These are phyloP conservation scores for Gynostemma pentaphyllum DNA, from an alignment of 306 rosid species.

Conservation along the genomic window DNA sequence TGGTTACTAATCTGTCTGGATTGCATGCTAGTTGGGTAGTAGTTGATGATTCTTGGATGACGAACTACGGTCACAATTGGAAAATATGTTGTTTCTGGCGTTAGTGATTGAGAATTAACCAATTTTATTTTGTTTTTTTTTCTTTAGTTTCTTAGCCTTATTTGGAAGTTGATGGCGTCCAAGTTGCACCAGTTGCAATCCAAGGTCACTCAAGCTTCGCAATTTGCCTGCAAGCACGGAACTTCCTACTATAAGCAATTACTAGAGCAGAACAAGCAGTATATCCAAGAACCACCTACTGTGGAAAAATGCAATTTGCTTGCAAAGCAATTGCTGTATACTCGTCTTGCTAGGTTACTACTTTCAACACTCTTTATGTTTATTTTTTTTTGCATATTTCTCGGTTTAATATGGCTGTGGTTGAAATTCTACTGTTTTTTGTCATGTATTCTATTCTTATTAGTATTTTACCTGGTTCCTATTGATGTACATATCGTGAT, in stretches of 20 bases:
- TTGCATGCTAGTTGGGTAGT: too few species aligned
- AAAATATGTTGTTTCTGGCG: neutral
- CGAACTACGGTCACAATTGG: neutral
- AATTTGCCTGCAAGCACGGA: conserved; percentile 47
- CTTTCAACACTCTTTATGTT: conserved; percentile 1
- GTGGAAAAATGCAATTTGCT: conserved; percentile 70
- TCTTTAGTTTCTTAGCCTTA: neutral
- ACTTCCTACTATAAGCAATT: conserved; percentile 57
- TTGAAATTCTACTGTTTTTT: neutral
- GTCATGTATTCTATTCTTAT: too few species aligned
- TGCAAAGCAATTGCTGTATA: conserved; percentile 67
- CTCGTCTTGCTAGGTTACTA: conserved; percentile 86
- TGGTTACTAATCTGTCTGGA: neutral
- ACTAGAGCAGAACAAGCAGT: conserved; percentile 81
- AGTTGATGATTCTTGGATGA: neutral
- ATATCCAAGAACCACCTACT: conserved; percentile 81
- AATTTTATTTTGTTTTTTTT: neutral
- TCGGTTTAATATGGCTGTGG: neutral
- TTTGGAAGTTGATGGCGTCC: conserved; percentile 46
- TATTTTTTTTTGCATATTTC: neutral
- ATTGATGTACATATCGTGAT: too few species aligned
- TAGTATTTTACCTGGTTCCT: too few species aligned
- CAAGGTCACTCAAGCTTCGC: conserved; percentile 70
- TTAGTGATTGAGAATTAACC: neutral
- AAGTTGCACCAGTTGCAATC: conserved; percentile 68